Evolutionary conservation across 139 green algal genomes (phyloP), one percentile per base, ranked within the genome.

Genomic region (Spirogloea muscicola): DNA sequence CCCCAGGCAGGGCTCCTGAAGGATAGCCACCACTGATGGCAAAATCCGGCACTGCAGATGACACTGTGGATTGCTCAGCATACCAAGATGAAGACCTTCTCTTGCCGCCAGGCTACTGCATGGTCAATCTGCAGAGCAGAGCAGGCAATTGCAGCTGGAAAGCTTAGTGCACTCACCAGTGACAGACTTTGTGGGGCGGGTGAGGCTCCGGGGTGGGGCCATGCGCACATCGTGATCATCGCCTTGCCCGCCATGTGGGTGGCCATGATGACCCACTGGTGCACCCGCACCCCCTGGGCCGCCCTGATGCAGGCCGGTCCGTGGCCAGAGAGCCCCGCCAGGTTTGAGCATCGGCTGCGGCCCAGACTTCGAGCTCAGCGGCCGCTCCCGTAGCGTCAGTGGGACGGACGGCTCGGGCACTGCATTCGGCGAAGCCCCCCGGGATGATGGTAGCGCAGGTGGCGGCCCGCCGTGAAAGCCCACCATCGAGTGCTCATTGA

Each of bases 61-160:
- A 6, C 44, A 31, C 60, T 9, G 6, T n/a, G n/a, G n/a, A n/a
- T n/a, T n/a, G n/a, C n/a, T n/a, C n/a, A n/a, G n/a, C n/a, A n/a
- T n/a, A n/a, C n/a, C n/a, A n/a, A n/a, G n/a, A n/a, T n/a, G n/a
- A n/a, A n/a, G n/a, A n/a, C 41, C 42, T 60, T 33, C 60, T 64
- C 40, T 7, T 51, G 5, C 36, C 5, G 38, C 60, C 60, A 6
- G 6, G 36, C 37, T 37, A 57, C 48, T 61, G 64, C 40, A 65
- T 74, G 69, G 16, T 42, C 64, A 33, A 37, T 33, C 21, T 74
- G 64, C 48, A 74, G 64, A 42, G 64, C 49, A 67, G 69, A 74
- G 49, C 69, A 37, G 16, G 64, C 40, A 36, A 74, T n/a, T n/a
- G n/a, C n/a, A n/a, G n/a, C n/a, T n/a, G n/a, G n/a, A n/a, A n/a